Evolutionary conservation across 106 monocot genomes (phyloP), one percentile per base, ranked within the genome.

Genomic region (Alisma plantagoaquatica): DNA sequence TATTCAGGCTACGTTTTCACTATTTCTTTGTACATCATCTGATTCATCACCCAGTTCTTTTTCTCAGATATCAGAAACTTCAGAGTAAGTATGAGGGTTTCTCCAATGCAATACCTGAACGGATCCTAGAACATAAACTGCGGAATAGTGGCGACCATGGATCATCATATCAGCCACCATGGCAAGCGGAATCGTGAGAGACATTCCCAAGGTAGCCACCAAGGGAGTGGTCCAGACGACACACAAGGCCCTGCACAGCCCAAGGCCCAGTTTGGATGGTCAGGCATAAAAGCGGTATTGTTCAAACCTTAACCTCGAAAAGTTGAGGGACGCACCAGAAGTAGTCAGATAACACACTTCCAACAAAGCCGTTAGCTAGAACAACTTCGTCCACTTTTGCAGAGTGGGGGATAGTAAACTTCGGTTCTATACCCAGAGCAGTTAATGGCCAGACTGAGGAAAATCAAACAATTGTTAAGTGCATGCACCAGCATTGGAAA

Each of bases 141-240:
- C 78, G 30, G 96, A 89, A 79, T 98, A 98, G 43, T 85, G 96
- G 21, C 96, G 81, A 15, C 96, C 96, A 69, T 98, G 96, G 55
- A 98, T 79, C 38, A 98, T 48, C 96, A 96, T 96, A 61, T 96
- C 96, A 42, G 96, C 96, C 43, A 96, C 81, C 96, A 98, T 89
- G 27, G 96, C 96, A 41, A 98, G 75, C 21, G 96, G 96, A 56
- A 98, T 89, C 10, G 96, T 98, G 50, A 98, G 74, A 24, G 96
- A 98, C 84, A 98, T 85, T 64, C 89, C 96, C 29, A 98, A 66
- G 4, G 96, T 98, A 43, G 96, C 96, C 28, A 98, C 96, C 63
- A 98, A 66, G 2, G 96, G 96, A 63, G 96, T 98, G 33, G 96
- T 98, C 96, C 96, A 98, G 44, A 98, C 84, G 46, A 98, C 96